Evolutionary conservation across 768 basidiomycete species (phyloP).

Genomic region (Suillus cothurnatus): DNA sequence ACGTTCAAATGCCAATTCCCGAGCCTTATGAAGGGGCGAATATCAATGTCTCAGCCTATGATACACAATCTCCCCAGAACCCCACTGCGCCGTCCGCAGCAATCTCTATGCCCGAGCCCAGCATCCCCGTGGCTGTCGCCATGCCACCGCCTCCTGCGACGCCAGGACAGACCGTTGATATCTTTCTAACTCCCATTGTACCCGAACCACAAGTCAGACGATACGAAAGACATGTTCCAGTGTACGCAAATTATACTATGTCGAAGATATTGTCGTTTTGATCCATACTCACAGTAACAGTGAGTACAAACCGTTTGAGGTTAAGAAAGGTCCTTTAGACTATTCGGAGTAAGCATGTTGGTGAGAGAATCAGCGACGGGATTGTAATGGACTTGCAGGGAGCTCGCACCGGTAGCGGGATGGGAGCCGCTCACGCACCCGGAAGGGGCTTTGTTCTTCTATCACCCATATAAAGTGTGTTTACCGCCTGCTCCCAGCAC

Average conservation of each 20-base stretch:
- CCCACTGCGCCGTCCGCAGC: neutral
- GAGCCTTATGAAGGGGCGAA: neutral
- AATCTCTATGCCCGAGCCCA: neutral
- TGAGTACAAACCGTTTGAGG: no score
- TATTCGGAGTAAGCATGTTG: neutral
- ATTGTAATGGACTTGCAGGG: neutral
- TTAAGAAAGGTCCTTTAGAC: neutral
- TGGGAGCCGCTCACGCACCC: constrained; percentile 53
- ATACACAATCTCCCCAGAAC: neutral
- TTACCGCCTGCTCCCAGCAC: neutral
- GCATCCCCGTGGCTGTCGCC: neutral
- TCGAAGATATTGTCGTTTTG: neutral
- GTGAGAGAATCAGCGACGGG: neutral
- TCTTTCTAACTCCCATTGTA: neutral
- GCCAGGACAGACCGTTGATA: neutral
- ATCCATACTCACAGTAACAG: neutral
- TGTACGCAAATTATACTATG: neutral
- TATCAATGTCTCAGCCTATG: neutral
- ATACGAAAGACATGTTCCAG: neutral
- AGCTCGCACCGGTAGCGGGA: constrained; percentile 10
- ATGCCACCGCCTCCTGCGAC: no score
- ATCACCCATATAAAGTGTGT: constrained; percentile 42
- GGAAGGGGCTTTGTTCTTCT: constrained; percentile 58
- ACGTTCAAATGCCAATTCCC: neutral
- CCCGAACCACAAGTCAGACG: neutral